Base-by-base conservation (phyloP, 257 asterid genomes). In the Solanum gracilifrons region DNA sequence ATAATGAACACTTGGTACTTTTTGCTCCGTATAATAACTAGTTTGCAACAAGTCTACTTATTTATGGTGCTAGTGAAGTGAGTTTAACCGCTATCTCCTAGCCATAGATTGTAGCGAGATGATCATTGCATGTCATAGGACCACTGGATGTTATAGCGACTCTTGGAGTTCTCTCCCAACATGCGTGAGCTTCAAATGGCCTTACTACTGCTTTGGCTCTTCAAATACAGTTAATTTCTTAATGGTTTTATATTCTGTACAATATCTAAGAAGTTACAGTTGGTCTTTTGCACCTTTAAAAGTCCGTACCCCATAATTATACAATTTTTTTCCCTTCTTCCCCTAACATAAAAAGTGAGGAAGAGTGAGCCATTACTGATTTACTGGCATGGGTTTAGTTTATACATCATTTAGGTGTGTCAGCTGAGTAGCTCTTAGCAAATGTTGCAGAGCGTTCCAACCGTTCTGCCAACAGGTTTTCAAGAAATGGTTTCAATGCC, bases 401-500 rank as follows among this genome's bases (percentile, higher is more conserved):
- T 73, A 32, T 84, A 35, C 62, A 71, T 89, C 89, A 95, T n/a
- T 87, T 79, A 51, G 93, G 55, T 43, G 87, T 15, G 92, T 66
- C 92, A 73, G 93, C 92, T 13, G 96, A 79, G 89, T 90, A 91
- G 88, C 71, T 92, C 87, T 89, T 92, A 20, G 93, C 98, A 62
- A 93, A 94, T 55, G 32, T 89, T 31, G 96, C 95, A 87, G 95
- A 95, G 48, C 88, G 88, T 86, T 94, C 93, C 90, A 96, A 87
- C 55, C 97, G 98, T 5, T 92, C 92, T 6, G 77, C 46, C 88
- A 96, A 96, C 92, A 96, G 92, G 92, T 92, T 92, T 87, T 94
- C 92, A 31, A 93, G 95, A 90, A 95, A 93, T 79, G 99, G 99
- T 87, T 89, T 93, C 90, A 94, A 91, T 7, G 97, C 98, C 98